These are phyloP conservation scores for Claviceps africana DNA, from an alignment of 2,329 filamentous ascomycete genomes.

Conservation along the genomic window DNA sequence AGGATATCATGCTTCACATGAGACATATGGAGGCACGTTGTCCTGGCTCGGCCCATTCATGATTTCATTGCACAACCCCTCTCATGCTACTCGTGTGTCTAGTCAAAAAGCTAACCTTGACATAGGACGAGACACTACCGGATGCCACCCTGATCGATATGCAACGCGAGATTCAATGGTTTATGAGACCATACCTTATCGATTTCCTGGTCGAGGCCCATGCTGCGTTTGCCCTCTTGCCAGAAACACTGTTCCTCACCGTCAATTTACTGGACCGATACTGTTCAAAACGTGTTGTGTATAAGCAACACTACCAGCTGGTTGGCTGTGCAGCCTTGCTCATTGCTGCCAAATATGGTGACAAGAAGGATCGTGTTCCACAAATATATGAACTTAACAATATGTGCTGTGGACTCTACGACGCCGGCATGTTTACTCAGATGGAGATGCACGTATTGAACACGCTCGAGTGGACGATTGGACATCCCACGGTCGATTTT, in stretches of 20 bases:
- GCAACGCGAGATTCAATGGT: slow-evolving; percentile 98
- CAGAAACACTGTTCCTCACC: slow-evolving; percentile 89
- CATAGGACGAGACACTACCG: slow-evolving; percentile 66
- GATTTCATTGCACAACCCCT: neutral
- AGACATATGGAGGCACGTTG: slow-evolving; percentile 71
- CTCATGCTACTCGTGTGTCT: neutral
- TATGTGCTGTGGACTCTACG: slow-evolving; percentile 97
- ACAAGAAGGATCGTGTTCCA: slow-evolving; percentile 97
- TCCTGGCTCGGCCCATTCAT: neutral
- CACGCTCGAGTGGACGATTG: slow-evolving; percentile 90
- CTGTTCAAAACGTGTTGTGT: slow-evolving; percentile 93
- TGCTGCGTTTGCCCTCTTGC: slow-evolving; percentile 81
- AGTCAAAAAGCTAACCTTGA: slow-evolving; percentile 13
- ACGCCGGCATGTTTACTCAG: slow-evolving; percentile 98
- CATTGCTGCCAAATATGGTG: slow-evolving; percentile 95
- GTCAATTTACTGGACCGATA: slow-evolving; percentile 95
- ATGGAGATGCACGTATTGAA: slow-evolving; percentile 99
- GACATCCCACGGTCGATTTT: slow-evolving; percentile 88
- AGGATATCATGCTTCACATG: slow-evolving; percentile 91
- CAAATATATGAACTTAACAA: slow-evolving; percentile 94
- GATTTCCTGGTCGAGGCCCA: slow-evolving; percentile 98
- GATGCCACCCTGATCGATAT: slow-evolving; percentile 98
- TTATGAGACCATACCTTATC: slow-evolving; percentile 95
- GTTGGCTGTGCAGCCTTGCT: slow-evolving; percentile 92
- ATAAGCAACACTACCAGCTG: slow-evolving; percentile 97